Evolutionary conservation across 106 monocot species (phyloP).

Genomic region (Posidonia australis): DNA sequence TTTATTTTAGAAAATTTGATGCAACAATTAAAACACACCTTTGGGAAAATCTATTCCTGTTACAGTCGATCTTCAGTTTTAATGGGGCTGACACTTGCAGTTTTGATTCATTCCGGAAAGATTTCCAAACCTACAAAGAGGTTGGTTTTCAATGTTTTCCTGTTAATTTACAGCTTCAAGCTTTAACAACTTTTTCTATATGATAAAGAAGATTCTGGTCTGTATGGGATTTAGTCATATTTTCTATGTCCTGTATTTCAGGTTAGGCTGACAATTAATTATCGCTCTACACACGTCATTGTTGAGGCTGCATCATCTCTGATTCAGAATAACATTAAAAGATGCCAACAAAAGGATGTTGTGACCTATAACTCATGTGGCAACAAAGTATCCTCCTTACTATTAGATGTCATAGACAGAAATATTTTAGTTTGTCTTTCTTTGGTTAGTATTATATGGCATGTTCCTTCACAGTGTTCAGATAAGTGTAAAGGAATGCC

Average conservation of each 20-base stretch:
- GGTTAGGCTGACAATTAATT: conserved; percentile 75
- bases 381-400: conserved; percentile 49
- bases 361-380: conserved; percentile 69
- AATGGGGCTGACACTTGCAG: conserved; percentile 76
- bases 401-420: background rate
- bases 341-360: conserved; percentile 46
- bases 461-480: conserved; percentile 30
- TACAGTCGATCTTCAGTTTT: conserved; percentile 94
- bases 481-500: conserved; percentile 85
- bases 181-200: background rate
- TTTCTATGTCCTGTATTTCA: conserved; percentile 19
- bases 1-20: background rate
- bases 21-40: background rate
- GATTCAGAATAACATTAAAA: conserved; percentile 59
- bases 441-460: background rate
- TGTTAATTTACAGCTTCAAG: background rate
- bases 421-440: background rate
- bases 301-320: conserved; percentile 87
- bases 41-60: conserved; percentile 4
- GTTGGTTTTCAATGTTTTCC: conserved; percentile 12
- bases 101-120: conserved; percentile 81
- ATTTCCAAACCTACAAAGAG: conserved; percentile 78
- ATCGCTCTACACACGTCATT: conserved; percentile 82
- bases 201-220: too few relatives aligned
- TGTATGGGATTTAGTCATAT: background rate